Conservation (phyloP, 768 basidiomycete genomes). For the Gloeophyllum trabeum region DNA sequence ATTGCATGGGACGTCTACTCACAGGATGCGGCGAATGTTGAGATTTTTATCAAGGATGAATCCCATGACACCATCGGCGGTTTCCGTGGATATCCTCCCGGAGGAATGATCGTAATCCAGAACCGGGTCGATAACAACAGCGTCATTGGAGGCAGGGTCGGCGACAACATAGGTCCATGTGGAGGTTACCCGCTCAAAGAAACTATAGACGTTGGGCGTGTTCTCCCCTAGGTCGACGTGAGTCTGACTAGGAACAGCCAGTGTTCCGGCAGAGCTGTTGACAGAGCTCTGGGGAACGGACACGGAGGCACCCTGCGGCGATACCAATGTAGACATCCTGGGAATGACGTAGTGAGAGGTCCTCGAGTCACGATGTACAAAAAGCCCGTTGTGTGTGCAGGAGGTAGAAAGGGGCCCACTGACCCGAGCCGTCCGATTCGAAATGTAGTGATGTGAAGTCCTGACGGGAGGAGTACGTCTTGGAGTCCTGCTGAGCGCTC, state of each 20-base stretch:
- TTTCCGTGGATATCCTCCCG: constrained; percentile 17
- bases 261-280: background rate
- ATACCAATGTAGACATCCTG: too few relatives aligned
- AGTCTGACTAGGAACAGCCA: background rate
- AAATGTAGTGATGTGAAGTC: too few relatives aligned
- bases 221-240: constrained; percentile 9
- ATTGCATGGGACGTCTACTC: constrained; percentile 3
- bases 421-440: too few relatives aligned
- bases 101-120: constrained; percentile 23
- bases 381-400: background rate
- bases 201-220: constrained; percentile 15
- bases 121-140: constrained; percentile 23
- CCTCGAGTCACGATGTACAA: too few relatives aligned
- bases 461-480: too few relatives aligned
- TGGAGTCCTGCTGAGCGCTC: too few relatives aligned
- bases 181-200: constrained; percentile 17
- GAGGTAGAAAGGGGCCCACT: background rate
- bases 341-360: too few relatives aligned
- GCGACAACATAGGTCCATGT: constrained; percentile 44
- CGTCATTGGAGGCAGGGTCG: constrained; percentile 41
- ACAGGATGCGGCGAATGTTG: constrained; percentile 23
- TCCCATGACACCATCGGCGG: constrained; percentile 20
- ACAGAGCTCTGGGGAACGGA: background rate
- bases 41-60: constrained; percentile 19
- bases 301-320: too few relatives aligned